Evolutionary conservation across 2,329 filamentous ascomycete genomes (phyloP).

Genomic region (Aspergillus sp.): DNA sequence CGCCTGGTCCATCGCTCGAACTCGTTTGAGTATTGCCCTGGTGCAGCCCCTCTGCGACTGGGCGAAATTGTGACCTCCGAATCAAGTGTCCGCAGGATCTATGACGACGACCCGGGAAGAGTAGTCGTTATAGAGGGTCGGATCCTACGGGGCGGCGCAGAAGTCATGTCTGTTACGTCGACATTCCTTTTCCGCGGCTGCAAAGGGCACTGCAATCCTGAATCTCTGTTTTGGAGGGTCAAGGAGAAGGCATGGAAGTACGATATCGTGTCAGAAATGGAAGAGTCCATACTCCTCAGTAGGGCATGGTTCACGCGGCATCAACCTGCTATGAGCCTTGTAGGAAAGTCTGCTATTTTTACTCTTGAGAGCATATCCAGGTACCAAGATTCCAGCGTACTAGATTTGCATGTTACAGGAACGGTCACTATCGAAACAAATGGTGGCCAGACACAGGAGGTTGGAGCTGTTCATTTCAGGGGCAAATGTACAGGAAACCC

Average conservation of each 20-base stretch:
- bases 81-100: slow-evolving; percentile 13
- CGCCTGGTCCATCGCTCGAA: slow-evolving; percentile 19
- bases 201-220: background rate
- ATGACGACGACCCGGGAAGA: slow-evolving; percentile 13
- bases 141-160: slow-evolving; percentile 10
- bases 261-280: slow-evolving; percentile 2
- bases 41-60: slow-evolving; percentile 5
- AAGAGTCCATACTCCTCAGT: slow-evolving; percentile 13
- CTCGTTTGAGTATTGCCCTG: slow-evolving; percentile 11
- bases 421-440: background rate
- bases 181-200: slow-evolving; percentile 15
- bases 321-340: slow-evolving; percentile 1
- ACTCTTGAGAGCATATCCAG: slow-evolving; percentile 10
- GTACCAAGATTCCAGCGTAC: background rate
- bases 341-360: slow-evolving; percentile 13
- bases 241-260: slow-evolving; percentile 10
- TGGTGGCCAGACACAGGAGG: background rate
- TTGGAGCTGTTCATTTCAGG: slow-evolving; percentile 11
- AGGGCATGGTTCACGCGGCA: slow-evolving; percentile 14
- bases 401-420: slow-evolving; percentile 12
- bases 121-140: slow-evolving; percentile 12
- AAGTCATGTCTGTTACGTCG: slow-evolving; percentile 16
- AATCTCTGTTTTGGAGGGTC: slow-evolving; percentile 5
- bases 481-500: slow-evolving; percentile 16
- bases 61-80: slow-evolving; percentile 15